Base-by-base conservation (phyloP, 768 basidiomycete genomes). In the Sarcomyxa edulis region DNA sequence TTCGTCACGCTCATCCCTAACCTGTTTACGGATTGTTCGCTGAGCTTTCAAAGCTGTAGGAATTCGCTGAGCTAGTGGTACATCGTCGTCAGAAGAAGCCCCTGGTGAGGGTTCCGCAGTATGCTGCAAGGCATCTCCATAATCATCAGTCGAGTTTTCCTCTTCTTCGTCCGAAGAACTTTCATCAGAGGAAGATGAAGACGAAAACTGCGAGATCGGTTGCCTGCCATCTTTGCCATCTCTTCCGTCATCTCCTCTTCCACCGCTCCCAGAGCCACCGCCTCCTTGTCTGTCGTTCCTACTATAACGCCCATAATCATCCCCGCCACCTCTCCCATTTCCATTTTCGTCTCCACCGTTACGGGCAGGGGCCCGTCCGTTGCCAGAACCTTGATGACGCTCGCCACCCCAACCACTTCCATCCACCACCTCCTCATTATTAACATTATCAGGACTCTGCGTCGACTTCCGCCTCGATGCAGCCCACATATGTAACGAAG, bases 11-110 rank as follows among this genome's bases (percentile, higher is more conserved):
- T 90, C 86, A 45, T 83, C 77, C 25, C 71, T 70, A 16, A 86
- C 78, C 53, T 88, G 74, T 31, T 69, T 66, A 14, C 87, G 75
- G 38, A 95, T 86, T 5, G 83, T 80, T 49, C 76, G 79, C 51
- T 95, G 92, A 7, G 89, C 91, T 3, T 69, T 74, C 42, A 95
- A 60, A 3, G 92, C 92, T 1, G 80, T 82, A 4, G 91, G 92
- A 39, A 91, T 88, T 21, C 81, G 71, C 46, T 76, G 78, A 3
- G 90, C 92, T 11, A 95, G 70, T 1, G 92, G 92, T 1, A 91
- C 66, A 48, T 95, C 84, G 54, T 95, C 91, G 38, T 87, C 80
- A 26, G 72, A 68, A 21, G 60, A 60, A 22, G 56, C 54, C 8
- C 28, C 40, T 35, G 39, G 21, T 27, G 28, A 35, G 31, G 49